Evolutionary conservation across 306 rosid genomes (phyloP).

Genomic region (Lathyrus aphaca): DNA sequence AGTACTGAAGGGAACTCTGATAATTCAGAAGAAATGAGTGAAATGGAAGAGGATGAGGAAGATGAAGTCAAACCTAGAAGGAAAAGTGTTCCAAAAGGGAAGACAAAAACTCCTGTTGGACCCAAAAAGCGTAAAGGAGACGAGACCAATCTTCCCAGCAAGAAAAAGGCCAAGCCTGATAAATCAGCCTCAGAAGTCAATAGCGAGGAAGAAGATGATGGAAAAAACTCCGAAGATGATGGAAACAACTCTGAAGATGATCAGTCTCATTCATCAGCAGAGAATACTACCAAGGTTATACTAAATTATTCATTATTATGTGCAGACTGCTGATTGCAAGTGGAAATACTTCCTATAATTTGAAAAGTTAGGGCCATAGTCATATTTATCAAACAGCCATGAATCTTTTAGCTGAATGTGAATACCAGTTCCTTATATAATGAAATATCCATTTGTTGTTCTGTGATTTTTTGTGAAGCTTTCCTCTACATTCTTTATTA

Average conservation of each 20-base stretch:
- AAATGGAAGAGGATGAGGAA: conserved; percentile 52
- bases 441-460: conserved; percentile 11
- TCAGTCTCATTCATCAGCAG: conserved; percentile 65
- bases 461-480: conserved; percentile 25
- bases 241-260: conserved; percentile 77
- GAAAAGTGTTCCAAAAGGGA: conserved; percentile 59
- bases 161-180: conserved; percentile 63
- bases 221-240: conserved; percentile 74
- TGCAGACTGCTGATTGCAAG: conserved; percentile 18
- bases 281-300: conserved; percentile 70
- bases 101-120: conserved; percentile 49
- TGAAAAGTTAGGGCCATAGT: conserved; percentile 21
- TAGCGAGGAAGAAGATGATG: conserved; percentile 60
- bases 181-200: conserved; percentile 51
- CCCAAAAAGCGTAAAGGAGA: conserved; percentile 69
- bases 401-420: conserved; percentile 33
- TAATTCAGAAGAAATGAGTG: conserved; percentile 49
- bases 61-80: conserved; percentile 66
- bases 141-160: conserved; percentile 54
- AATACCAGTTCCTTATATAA: conserved; percentile 22
- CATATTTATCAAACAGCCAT: conserved; percentile 9
- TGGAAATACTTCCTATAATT: conserved; percentile 24
- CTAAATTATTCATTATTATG: conserved; percentile 19
- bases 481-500: conserved; percentile 16
- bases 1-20: conserved; percentile 60